A percentile compares a stretch with the other conserved stretches of the same genome.
Conservation (phyloP, 306 rosid species). For the Sechiopsis laciniata region DNA sequence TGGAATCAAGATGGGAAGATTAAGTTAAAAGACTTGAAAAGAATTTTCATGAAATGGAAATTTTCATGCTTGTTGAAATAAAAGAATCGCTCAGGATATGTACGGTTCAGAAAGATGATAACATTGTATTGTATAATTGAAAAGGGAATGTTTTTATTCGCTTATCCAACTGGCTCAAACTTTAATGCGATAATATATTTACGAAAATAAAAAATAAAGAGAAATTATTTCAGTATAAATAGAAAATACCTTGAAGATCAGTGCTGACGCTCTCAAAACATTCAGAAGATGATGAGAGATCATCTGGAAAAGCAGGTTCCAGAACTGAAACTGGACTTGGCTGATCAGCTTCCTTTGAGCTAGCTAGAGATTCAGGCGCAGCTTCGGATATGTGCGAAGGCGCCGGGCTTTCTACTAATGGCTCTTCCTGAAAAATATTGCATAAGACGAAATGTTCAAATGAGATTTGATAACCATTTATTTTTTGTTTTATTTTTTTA, state of each 20-base stretch:
- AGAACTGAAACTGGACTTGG: constrained; percentile 96
- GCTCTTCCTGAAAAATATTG: constrained; percentile 44
- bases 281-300: constrained; percentile 73
- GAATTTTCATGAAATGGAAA: neutral
- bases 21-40: constrained; percentile 3
- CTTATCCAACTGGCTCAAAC: neutral
- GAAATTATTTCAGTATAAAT: neutral
- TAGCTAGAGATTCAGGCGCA: constrained; percentile 42
- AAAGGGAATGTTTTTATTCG: neutral
- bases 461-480: too few relatives aligned
- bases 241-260: constrained; percentile 70
- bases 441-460: too few relatives aligned
- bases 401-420: constrained; percentile 39
- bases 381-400: constrained; percentile 31
- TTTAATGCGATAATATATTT: neutral
- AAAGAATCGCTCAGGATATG: neutral
- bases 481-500: too few relatives aligned
- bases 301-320: constrained; percentile 71
- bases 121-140: neutral
- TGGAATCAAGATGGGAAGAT: constrained; percentile 22
- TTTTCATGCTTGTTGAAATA: neutral
- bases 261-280: constrained; percentile 79
- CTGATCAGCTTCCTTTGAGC: constrained; percentile 79
- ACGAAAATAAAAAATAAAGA: neutral
- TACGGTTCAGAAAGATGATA: neutral